Evolutionary conservation across 345 rosid species (phyloP).

Genomic region (Sisymbrium irio): DNA sequence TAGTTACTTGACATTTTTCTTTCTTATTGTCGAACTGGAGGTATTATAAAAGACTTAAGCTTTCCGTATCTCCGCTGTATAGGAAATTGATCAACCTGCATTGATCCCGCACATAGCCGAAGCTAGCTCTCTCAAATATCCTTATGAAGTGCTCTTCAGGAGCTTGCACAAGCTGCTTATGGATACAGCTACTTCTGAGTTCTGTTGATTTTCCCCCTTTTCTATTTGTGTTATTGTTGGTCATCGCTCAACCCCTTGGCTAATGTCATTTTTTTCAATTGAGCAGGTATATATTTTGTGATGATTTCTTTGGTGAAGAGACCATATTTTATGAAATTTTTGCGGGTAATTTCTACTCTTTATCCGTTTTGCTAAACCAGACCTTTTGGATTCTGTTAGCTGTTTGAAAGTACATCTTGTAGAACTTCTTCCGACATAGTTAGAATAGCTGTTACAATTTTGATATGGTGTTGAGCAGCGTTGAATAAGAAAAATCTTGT

Average conservation of each 20-base stretch:
- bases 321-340: conserved; percentile 83
- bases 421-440: conserved; percentile 14
- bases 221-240: conserved; percentile 1
- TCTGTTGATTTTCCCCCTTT: conserved; percentile 34
- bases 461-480: conserved; percentile 1
- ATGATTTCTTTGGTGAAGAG: conserved; percentile 96
- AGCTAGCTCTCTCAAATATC: conserved; percentile 91
- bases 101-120: conserved; percentile 98
- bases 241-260: not conserved
- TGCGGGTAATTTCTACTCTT: conserved; percentile 51
- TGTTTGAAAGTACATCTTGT: not conserved
- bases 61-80: conserved; percentile 30
- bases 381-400: conserved; percentile 2
- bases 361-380: not conserved
- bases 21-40: not conserved
- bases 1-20: not conserved
- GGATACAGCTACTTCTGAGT: conserved; percentile 99
- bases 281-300: conserved; percentile 88
- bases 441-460: not conserved
- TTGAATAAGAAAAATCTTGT: not conserved
- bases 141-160: conserved; percentile 96
- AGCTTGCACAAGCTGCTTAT: conserved; percentile 92
- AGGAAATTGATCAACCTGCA: conserved; percentile 99
- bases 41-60: conserved; percentile 17
- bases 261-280: conserved; percentile 21